Base-by-base conservation (phyloP, 805 yeast genomes). In the Huiozyma naganishii region DNA sequence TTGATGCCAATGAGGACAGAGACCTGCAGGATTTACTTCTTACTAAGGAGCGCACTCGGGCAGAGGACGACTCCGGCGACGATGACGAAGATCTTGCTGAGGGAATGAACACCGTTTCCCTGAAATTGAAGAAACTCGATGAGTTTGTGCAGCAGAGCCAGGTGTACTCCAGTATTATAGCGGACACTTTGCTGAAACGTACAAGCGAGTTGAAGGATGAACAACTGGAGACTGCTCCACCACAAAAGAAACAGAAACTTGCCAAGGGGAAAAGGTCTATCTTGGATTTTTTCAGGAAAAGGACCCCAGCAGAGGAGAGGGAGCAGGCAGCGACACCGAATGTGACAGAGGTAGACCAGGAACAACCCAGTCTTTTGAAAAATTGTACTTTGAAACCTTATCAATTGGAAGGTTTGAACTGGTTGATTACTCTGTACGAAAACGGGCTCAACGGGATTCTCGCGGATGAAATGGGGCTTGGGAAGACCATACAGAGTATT, bases 381-480 rank as follows among this genome's bases (percentile, higher is more conserved):
- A 78, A 79, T 6, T 84, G 86, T 29, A 55, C 57, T 0, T 68
- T 90, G 71, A 86, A 87, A 55, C 83, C 79, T 29, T 88, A 92
- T 57, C 98, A 90, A 62, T 61, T 86, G 13, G 88, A 83, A 44
- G 98, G 97, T 1, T 72, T 90, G 45, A 88, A 86, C 50, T 90
- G 97, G 97, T 66, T 92, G 36, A 74, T 81, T 10, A 82, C 95
- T 0, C 65, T 90, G 27, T 92, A 83, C 59, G 95, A 89, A 57
- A 92, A 90, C 62, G 98, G 97, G 0, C 68, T 90, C 29, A 90
- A 90, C 61, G 98, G 97, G 2, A 89, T 92, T 32, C 66, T 92
- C 17, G 97, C 97, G 0, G 97, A 92, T 65, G 97, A 90, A 61
- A 90, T 90, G 98, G 97, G 97, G 0, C 67, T 90, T 27, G 98